phyloP scores from a whole-genome alignment of 2,329 filamentous ascomycete genomes.

The Pyricularia grisea region DNA sequence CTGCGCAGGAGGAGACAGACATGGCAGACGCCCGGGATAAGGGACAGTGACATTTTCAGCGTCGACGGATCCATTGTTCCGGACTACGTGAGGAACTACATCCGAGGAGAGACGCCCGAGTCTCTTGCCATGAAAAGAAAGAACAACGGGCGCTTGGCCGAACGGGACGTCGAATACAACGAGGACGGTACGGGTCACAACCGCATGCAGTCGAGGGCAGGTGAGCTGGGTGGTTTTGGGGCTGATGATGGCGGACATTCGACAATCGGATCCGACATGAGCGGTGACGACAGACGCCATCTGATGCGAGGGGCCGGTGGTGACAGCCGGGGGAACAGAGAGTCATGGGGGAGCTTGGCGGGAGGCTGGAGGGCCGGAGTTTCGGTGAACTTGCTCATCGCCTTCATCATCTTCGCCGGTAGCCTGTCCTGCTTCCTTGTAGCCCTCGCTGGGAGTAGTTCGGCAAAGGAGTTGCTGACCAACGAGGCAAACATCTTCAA shows the following conservation, averaged over 20 bases:
- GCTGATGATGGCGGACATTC: slow-evolving; percentile 8
- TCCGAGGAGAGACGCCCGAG: slow-evolving; percentile 46
- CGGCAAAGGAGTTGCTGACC: slow-evolving; percentile 13
- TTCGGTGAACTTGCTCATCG: slow-evolving; percentile 30
- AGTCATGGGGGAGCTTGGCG: slow-evolving; percentile 15
- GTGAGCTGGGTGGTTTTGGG: slow-evolving; percentile 20
- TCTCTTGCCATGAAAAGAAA: slow-evolving; percentile 35
- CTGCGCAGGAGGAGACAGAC: slow-evolving; percentile 12
- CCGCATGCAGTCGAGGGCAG: slow-evolving; percentile 22
- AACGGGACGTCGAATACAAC: slow-evolving; percentile 22
- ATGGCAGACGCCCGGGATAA: slow-evolving; percentile 14
- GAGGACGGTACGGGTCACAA: slow-evolving; percentile 16
- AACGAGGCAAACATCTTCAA: slow-evolving; percentile 27
- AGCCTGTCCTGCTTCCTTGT: slow-evolving; percentile 26
- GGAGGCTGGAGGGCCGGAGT: slow-evolving; percentile 40
- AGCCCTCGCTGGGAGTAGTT: slow-evolving; percentile 14
- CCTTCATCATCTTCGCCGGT: slow-evolving; percentile 26
- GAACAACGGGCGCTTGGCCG: slow-evolving; percentile 20
- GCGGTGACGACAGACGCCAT: neutral
- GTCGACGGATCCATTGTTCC: slow-evolving; percentile 36
- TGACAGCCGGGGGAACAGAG: slow-evolving; percentile 2
- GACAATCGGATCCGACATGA: neutral
- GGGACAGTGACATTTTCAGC: slow-evolving; percentile 6
- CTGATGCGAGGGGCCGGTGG: slow-evolving; percentile 5
- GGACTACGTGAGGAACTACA: slow-evolving; percentile 46